Evolutionary conservation across 2,329 filamentous ascomycete species (phyloP).

Genomic region (Knufia fluminis): DNA sequence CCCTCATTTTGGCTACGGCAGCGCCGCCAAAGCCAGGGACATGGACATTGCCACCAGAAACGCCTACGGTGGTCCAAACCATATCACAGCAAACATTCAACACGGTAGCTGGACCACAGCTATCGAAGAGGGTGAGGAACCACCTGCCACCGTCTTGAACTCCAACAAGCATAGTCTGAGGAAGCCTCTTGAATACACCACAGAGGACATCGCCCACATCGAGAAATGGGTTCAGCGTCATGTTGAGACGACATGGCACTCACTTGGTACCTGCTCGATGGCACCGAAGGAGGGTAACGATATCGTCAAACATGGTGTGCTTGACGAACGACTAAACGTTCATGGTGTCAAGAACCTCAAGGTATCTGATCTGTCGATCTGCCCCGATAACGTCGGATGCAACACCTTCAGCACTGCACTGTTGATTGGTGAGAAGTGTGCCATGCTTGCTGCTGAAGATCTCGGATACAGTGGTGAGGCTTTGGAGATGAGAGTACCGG

Average conservation of each 20-base stretch:
- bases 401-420: conserved; percentile 59
- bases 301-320: conserved; percentile 69
- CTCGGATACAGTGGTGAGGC: conserved; percentile 63
- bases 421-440: conserved; percentile 66
- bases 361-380: conserved; percentile 67
- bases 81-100: conserved; percentile 61
- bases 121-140: conserved; percentile 45
- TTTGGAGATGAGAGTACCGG: conserved; percentile 67
- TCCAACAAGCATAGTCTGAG: conserved; percentile 53
- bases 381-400: conserved; percentile 68
- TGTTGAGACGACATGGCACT: conserved; percentile 68
- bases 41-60: conserved; percentile 69
- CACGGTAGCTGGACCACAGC: conserved; percentile 63
- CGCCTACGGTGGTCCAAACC: conserved; percentile 62
- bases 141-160: conserved; percentile 47
- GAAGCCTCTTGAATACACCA: conserved; percentile 57
- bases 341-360: conserved; percentile 69
- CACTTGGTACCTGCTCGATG: conserved; percentile 63
- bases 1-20: conserved; percentile 64
- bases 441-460: conserved; percentile 61
- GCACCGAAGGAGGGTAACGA: conserved; percentile 66
- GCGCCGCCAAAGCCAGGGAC: conserved; percentile 59
- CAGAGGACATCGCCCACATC: conserved; percentile 45
- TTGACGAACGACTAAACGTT: conserved; percentile 69
- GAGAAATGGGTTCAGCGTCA: conserved; percentile 64